These are phyloP conservation scores for Cyberlindnera nakhonratchasimensis DNA, from an alignment of 805 yeast species.

Conservation along the genomic window DNA sequence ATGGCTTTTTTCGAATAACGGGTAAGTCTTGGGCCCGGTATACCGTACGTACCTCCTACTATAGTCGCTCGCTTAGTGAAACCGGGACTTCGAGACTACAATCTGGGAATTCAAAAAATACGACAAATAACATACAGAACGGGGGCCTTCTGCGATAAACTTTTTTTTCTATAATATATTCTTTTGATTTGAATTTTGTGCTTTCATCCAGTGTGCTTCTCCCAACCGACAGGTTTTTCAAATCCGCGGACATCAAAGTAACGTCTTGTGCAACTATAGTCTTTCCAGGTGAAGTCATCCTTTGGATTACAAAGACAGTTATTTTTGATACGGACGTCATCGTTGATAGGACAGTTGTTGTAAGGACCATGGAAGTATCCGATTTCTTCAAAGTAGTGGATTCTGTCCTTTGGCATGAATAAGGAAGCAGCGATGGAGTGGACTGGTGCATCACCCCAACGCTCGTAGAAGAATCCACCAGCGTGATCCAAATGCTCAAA, in stretches of 20 bases:
- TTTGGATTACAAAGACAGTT: conserved; percentile 72
- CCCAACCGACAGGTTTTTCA: conserved; percentile 70
- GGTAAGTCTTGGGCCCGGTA: too few species aligned
- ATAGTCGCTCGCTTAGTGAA: too few species aligned
- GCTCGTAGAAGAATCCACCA: conserved; percentile 91
- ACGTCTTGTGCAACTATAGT: conserved; percentile 67
- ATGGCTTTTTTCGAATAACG: too few species aligned
- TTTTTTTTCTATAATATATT: too few species aligned
- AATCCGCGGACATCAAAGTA: conserved; percentile 54
- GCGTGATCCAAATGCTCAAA: conserved; percentile 71
- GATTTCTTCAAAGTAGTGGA: conserved; percentile 80
- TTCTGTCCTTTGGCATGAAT: conserved; percentile 62
- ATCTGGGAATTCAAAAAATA: too few species aligned
- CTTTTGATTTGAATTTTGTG: neutral
- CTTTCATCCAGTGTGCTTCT: conserved; percentile 44
- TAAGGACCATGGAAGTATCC: conserved; percentile 85
- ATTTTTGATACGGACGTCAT: conserved; percentile 50
- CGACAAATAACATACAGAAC: too few species aligned
- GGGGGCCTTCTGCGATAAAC: too few species aligned
- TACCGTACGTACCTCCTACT: too few species aligned
- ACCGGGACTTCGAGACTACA: too few species aligned
- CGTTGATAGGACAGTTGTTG: conserved; percentile 73
- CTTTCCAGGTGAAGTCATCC: conserved; percentile 73
- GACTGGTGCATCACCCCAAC: conserved; percentile 96
- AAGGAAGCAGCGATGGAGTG: conserved; percentile 85